Evolutionary conservation across 257 asterid genomes (phyloP).

Genomic region (Capsicum pubescens): DNA sequence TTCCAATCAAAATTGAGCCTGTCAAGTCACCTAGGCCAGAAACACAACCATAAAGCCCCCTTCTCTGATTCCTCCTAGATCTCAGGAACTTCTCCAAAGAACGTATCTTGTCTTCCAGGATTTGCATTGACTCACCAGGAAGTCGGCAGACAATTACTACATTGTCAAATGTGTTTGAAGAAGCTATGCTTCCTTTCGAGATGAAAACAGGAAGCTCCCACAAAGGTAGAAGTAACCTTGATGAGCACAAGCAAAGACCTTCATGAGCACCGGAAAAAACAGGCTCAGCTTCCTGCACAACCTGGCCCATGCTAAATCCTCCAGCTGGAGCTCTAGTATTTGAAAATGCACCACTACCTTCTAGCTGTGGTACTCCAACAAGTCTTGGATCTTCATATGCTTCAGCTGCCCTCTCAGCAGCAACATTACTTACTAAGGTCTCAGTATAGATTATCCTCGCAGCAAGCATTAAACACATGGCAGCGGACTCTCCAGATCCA

Average conservation of each 20-base stretch:
- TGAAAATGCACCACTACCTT: conserved; percentile 87
- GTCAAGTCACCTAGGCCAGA: conserved; percentile 92
- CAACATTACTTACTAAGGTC: conserved; percentile 66
- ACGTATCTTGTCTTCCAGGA: conserved; percentile 91
- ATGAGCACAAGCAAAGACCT: conserved; percentile 89
- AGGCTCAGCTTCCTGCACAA: conserved; percentile 97
- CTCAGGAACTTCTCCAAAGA: conserved; percentile 84
- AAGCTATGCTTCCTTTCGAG: conserved; percentile 60
- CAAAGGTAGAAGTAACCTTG: conserved; percentile 86
- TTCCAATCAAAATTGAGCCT: conserved; percentile 85
- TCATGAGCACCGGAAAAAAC: conserved; percentile 94
- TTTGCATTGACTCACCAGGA: conserved; percentile 75
- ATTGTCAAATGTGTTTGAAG: conserved; percentile 61
- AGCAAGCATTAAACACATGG: conserved; percentile 95
- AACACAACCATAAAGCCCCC: conserved; percentile 93
- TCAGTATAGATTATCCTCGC: conserved; percentile 70
- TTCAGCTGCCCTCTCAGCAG: conserved; percentile 96
- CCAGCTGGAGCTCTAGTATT: conserved; percentile 84
- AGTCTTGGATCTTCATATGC: conserved; percentile 96
- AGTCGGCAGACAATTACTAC: conserved; percentile 75
- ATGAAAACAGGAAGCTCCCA: conserved; percentile 98
- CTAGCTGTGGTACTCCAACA: conserved; percentile 95
- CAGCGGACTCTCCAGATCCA: conserved; percentile 95
- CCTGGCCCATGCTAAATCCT: conserved; percentile 99
- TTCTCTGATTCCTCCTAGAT: conserved; percentile 85